phyloP scores from a whole-genome alignment of 805 yeast species.

The Sungouiozyma intestinalis region DNA sequence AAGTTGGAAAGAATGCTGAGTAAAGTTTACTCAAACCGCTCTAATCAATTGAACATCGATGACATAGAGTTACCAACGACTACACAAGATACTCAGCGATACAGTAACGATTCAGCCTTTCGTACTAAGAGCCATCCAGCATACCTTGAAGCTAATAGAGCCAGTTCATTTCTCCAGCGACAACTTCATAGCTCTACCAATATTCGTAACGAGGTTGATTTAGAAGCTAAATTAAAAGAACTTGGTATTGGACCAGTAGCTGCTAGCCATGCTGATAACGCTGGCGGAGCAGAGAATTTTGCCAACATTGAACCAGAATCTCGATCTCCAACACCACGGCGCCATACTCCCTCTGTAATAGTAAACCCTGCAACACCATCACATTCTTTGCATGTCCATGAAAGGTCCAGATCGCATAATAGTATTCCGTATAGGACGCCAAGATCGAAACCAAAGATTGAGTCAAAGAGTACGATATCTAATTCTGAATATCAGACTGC shows the following conservation, averaged over 20 bases:
- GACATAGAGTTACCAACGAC: constrained; percentile 12
- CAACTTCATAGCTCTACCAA: neutral
- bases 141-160: neutral
- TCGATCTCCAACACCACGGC: neutral
- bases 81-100: constrained; percentile 22
- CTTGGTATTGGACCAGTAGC: constrained; percentile 35
- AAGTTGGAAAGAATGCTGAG: constrained; percentile 26
- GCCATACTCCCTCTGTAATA: neutral
- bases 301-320: neutral
- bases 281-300: constrained; percentile 36
- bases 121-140: neutral
- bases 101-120: neutral
- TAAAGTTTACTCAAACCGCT: constrained; percentile 6
- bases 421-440: neutral
- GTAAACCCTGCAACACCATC: neutral
- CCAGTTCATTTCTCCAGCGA: neutral
- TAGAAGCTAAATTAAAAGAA: constrained; percentile 13
- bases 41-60: constrained; percentile 4
- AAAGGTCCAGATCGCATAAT: neutral
- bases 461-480: neutral
- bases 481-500: neutral
- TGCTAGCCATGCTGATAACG: constrained; percentile 34
- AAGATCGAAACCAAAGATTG: neutral
- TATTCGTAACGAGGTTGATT: neutral
- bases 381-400: neutral